These are phyloP conservation scores for Psilocybe mexicana DNA, from an alignment of 1,284 basidiomycete species.

Conservation along the genomic window DNA sequence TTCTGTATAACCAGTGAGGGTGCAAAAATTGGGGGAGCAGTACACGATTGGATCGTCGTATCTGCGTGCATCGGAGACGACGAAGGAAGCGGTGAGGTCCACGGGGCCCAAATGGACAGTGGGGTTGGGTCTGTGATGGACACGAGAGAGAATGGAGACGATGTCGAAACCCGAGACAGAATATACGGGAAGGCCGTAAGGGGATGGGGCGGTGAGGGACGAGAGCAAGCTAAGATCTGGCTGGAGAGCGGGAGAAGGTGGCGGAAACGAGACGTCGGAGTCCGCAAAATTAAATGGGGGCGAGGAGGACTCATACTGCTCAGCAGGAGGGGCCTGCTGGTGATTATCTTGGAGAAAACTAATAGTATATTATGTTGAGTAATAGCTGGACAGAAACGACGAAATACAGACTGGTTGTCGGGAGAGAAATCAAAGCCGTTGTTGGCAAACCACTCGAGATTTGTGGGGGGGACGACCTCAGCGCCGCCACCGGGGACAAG, in stretches of 20 bases:
- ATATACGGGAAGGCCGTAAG: constrained; percentile 1
- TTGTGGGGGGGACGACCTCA: constrained; percentile 55
- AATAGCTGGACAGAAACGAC: not conserved
- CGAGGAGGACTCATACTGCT: constrained; percentile 1
- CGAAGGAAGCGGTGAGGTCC: constrained; percentile 88
- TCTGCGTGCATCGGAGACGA: constrained; percentile 81
- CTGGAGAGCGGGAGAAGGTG: not conserved
- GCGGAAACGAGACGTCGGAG: not conserved
- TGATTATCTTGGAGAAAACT: not conserved
- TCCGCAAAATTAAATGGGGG: not conserved
- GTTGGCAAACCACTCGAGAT: constrained; percentile 48
- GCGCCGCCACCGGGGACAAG: constrained; percentile 72
- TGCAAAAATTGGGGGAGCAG: constrained; percentile 78
- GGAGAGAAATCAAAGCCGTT: constrained; percentile 35
- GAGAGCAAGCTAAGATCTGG: not conserved
- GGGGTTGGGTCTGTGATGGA: constrained; percentile 76
- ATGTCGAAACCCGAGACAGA: constrained; percentile 44
- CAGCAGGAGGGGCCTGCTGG: not conserved
- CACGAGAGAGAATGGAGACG: constrained; percentile 77
- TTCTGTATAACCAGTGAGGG: constrained; percentile 82
- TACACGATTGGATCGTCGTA: constrained; percentile 88
- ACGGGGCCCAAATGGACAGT: constrained; percentile 85
- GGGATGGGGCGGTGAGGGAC: not conserved
- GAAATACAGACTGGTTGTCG: constrained; percentile 13
- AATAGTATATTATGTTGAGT: not conserved